Percentiles rank a stretch among this genome's conserved stretches.
phyloP scores from a whole-genome alignment of 176 grass and related monocot genomes.

The Triticum turgidum region DNA sequence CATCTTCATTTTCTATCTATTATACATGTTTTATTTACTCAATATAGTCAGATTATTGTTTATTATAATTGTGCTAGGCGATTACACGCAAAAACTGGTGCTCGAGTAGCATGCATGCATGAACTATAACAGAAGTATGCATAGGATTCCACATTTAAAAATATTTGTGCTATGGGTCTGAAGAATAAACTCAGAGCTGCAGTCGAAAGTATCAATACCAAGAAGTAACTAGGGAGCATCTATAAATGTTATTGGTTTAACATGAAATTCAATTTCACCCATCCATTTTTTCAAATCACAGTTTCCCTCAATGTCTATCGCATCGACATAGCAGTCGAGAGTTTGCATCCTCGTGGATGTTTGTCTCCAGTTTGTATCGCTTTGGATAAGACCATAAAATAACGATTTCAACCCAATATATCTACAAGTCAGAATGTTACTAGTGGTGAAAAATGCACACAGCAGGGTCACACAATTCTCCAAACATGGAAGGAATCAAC shows the following conservation, averaged over 20 bases:
- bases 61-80: neutral
- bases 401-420: neutral
- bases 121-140: no score
- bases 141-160: no score
- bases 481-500: neutral
- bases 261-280: neutral
- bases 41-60: no score
- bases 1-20: no score
- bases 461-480: neutral
- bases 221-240: no score
- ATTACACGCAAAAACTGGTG: neutral
- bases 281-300: neutral
- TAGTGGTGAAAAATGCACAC: no score
- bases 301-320: neutral
- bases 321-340: neutral
- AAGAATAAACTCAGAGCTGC: no score
- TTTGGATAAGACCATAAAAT: constrained; percentile 36
- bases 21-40: neutral
- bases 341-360: neutral
- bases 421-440: no score
- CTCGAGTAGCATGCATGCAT: neutral
- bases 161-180: no score
- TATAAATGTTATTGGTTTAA: no score
- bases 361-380: neutral
- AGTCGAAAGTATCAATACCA: no score